Evolutionary conservation across 495 filamentous ascomycete genomes (phyloP).

Genomic region (Xylaria venustula): DNA sequence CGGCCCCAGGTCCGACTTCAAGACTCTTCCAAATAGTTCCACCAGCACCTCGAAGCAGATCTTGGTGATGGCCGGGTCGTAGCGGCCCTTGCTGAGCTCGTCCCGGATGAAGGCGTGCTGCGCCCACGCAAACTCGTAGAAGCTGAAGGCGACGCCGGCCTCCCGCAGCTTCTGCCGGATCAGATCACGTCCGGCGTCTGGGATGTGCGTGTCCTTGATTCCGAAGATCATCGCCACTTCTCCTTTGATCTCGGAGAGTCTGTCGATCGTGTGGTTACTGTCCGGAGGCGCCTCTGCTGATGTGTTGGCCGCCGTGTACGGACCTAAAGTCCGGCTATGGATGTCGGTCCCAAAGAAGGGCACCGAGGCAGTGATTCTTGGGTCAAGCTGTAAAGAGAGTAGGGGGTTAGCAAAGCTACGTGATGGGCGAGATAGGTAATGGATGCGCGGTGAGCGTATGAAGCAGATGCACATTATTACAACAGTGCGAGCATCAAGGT

Average conservation of each 20-base stretch:
- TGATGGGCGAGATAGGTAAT: neutral
- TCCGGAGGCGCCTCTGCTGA: constrained; percentile 26
- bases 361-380: constrained; percentile 70
- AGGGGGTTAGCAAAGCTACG: neutral
- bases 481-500: too few species aligned
- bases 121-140: constrained; percentile 86
- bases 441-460: too few species aligned
- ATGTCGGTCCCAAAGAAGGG: constrained; percentile 95
- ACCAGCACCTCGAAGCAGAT: constrained; percentile 90
- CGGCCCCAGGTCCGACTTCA: constrained; percentile 75
- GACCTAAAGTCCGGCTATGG: constrained; percentile 72
- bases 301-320: constrained; percentile 31
- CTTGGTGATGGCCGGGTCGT: constrained; percentile 82
- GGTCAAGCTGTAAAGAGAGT: constrained; percentile 53
- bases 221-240: constrained; percentile 84
- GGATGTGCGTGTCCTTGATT: constrained; percentile 86
- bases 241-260: constrained; percentile 67
- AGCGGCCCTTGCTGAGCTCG: constrained; percentile 88
- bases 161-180: constrained; percentile 82
- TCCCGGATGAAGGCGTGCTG: constrained; percentile 98
- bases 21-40: constrained; percentile 76
- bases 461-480: too few species aligned
- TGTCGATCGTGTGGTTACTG: constrained; percentile 45
- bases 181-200: constrained; percentile 78
- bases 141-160: constrained; percentile 71